Evolutionary conservation across 2,329 filamentous ascomycete species (phyloP).

Genomic region (Blastomyces silverae): DNA sequence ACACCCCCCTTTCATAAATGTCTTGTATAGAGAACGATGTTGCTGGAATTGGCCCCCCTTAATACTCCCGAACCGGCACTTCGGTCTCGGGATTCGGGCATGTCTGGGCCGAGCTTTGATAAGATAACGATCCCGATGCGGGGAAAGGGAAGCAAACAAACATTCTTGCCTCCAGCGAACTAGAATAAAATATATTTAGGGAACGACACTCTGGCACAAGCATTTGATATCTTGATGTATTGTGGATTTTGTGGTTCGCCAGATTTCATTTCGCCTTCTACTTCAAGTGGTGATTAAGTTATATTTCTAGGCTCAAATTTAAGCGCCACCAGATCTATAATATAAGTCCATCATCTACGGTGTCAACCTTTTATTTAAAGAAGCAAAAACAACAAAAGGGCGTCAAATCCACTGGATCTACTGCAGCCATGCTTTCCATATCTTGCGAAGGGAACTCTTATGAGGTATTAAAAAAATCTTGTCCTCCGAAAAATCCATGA

Average conservation of each 20-base stretch:
- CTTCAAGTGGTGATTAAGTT: background rate
- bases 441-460: slow-evolving; percentile 26
- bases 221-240: background rate
- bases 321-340: background rate
- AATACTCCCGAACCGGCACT: background rate
- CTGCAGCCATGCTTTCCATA: slow-evolving; percentile 24
- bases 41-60: background rate
- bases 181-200: background rate
- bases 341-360: too few species aligned
- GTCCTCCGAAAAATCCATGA: background rate
- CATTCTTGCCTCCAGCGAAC: background rate
- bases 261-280: too few species aligned
- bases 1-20: background rate
- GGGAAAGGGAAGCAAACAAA: background rate
- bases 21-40: background rate
- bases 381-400: background rate
- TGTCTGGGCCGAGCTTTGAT: background rate
- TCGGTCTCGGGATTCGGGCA: background rate
- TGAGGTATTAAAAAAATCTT: slow-evolving; percentile 22
- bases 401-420: background rate
- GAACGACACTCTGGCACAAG: background rate
- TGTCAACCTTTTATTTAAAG: background rate
- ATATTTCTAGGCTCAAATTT: background rate
- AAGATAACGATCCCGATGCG: background rate
- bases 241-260: too few species aligned